A percentile compares a stretch with the other conserved stretches of the same genome.
These are phyloP conservation scores for Hypoxylon sp. DNA, from an alignment of 2,329 filamentous ascomycete genomes.

Conservation along the genomic window DNA sequence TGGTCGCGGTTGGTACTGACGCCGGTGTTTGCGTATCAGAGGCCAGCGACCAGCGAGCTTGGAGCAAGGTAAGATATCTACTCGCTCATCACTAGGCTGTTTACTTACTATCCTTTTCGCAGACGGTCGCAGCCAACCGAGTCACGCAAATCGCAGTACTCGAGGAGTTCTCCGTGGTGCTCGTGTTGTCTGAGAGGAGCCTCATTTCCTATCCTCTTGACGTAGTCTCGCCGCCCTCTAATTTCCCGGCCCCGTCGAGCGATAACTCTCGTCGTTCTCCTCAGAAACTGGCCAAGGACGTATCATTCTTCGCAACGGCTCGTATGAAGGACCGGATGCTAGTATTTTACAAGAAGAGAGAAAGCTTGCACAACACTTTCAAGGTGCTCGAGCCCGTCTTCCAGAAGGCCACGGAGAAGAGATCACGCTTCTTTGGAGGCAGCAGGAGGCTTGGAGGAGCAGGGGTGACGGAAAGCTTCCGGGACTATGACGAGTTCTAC, in stretches of 20 bases:
- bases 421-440: conserved; percentile 69
- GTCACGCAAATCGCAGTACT: conserved; percentile 95
- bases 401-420: conserved; percentile 89
- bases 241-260: conserved; percentile 66
- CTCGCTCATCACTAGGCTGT: conserved; percentile 26
- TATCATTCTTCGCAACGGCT: conserved; percentile 95
- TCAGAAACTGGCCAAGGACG: conserved; percentile 89
- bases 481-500: conserved; percentile 98
- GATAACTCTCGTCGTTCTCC: conserved; percentile 86
- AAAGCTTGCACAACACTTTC: conserved; percentile 91
- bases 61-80: conserved; percentile 74
- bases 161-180: conserved; percentile 92
- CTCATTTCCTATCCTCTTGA: conserved; percentile 95
- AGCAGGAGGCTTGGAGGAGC: conserved; percentile 62
- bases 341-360: conserved; percentile 96
- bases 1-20: conserved; percentile 95
- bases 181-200: conserved; percentile 89
- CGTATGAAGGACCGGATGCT: conserved; percentile 96
- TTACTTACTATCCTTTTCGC: conserved; percentile 14
- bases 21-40: conserved; percentile 92
- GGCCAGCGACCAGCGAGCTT: conserved; percentile 86
- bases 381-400: conserved; percentile 96
- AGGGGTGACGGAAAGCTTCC: conserved; percentile 91
- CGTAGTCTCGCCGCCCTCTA: conserved; percentile 72
- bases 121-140: conserved; percentile 78